phyloP scores from a whole-genome alignment of 768 basidiomycete genomes.

The Tubosaeta sp. region DNA sequence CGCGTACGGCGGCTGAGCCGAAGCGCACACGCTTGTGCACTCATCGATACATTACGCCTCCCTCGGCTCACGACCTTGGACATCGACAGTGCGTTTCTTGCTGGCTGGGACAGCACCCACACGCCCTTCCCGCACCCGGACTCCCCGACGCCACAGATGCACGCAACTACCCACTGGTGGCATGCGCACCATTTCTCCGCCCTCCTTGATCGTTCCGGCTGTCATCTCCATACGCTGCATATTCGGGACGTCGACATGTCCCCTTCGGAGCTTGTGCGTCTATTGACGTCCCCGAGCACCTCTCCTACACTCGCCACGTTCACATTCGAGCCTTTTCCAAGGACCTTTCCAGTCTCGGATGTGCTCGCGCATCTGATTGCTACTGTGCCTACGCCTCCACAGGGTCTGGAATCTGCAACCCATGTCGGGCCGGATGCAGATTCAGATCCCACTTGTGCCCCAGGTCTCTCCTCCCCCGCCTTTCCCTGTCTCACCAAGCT shows the following conservation, averaged over 20 bases:
- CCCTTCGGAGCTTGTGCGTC: constrained; percentile 14
- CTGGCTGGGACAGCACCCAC: constrained; percentile 10
- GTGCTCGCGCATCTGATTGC: constrained; percentile 14
- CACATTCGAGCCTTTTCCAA: constrained; percentile 23
- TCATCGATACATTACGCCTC: constrained; percentile 20
- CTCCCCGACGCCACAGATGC: not conserved
- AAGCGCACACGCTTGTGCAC: constrained; percentile 11
- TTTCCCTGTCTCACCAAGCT: constrained; percentile 18
- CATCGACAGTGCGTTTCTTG: constrained; percentile 20
- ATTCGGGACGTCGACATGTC: constrained; percentile 23
- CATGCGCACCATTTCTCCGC: constrained; percentile 20
- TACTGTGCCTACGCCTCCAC: not conserved
- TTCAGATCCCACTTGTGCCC: not conserved
- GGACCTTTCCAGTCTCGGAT: constrained; percentile 13
- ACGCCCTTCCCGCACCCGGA: constrained; percentile 11
- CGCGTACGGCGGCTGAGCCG: constrained; percentile 21
- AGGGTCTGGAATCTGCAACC: not conserved
- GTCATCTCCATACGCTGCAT: constrained; percentile 15
- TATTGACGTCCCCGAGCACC: constrained; percentile 16
- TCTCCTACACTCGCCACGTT: constrained; percentile 17
- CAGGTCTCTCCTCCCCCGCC: not conserved
- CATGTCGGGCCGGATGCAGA: not conserved
- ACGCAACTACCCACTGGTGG: constrained; percentile 14
- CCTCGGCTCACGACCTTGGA: constrained; percentile 19
- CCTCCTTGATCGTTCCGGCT: constrained; percentile 20